Conservation (phyloP, 2,329 filamentous ascomycete species). For the Achaetomium macrosporum region DNA sequence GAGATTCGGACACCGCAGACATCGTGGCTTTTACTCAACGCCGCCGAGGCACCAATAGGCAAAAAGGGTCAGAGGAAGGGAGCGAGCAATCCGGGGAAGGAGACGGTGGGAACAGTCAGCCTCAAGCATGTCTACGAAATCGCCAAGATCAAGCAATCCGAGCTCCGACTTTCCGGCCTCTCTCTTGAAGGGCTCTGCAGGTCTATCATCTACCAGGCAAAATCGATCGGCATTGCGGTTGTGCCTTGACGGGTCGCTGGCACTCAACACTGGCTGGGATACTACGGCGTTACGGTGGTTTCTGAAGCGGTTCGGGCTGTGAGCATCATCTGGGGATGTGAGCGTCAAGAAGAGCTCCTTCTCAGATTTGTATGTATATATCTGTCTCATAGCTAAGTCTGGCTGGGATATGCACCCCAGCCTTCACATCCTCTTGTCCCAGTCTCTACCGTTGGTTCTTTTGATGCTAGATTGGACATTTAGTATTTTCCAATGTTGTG, state of each 20-base stretch:
- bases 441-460: no score
- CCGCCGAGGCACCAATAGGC: slow-evolving; percentile 64
- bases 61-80: slow-evolving; percentile 77
- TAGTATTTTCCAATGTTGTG: no score
- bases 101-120: slow-evolving; percentile 76
- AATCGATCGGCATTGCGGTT: slow-evolving; percentile 68
- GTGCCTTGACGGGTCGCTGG: slow-evolving; percentile 44
- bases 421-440: no score
- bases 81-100: slow-evolving; percentile 66
- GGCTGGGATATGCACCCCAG: not conserved
- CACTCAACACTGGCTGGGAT: not conserved
- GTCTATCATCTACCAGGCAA: slow-evolving; percentile 68
- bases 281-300: slow-evolving; percentile 23
- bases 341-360: not conserved
- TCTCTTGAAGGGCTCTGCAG: slow-evolving; percentile 66
- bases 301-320: slow-evolving; percentile 9
- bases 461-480: no score
- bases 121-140: slow-evolving; percentile 98
- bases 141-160: slow-evolving; percentile 86
- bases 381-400: slow-evolving; percentile 4
- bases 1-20: slow-evolving; percentile 93
- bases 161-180: slow-evolving; percentile 66
- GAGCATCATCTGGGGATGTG: not conserved
- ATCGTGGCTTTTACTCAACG: slow-evolving; percentile 79
- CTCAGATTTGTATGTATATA: slow-evolving; percentile 6